These are phyloP conservation scores for Penicillium goetzii DNA, from an alignment of 495 filamentous ascomycete genomes.

Conservation along the genomic window DNA sequence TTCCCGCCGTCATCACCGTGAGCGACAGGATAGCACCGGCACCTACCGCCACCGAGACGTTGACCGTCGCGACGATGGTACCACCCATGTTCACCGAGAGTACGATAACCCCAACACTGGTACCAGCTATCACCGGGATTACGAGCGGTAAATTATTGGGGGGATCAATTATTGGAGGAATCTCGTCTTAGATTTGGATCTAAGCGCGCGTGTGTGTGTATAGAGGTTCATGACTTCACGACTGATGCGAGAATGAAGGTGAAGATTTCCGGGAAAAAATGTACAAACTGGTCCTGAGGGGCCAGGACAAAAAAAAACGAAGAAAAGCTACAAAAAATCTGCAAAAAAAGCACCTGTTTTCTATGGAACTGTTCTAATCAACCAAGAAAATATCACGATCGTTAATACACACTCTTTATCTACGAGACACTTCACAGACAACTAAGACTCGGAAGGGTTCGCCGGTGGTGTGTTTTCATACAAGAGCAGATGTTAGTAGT, in stretches of 20 bases:
- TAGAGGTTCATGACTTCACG: slow-evolving; percentile 6
- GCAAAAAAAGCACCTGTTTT: slow-evolving; percentile 1
- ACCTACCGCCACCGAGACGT: slow-evolving; percentile 43
- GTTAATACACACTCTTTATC: slow-evolving; percentile 6
- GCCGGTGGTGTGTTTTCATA: neutral
- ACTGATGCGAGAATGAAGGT: neutral
- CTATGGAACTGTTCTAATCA: neutral
- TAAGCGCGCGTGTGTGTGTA: slow-evolving; percentile 3
- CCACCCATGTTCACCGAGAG: slow-evolving; percentile 40
- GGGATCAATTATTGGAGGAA: neutral
- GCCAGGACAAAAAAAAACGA: neutral
- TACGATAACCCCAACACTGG: slow-evolving; percentile 47
- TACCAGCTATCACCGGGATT: slow-evolving; percentile 40
- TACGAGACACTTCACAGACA: neutral
- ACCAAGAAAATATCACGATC: slow-evolving; percentile 14
- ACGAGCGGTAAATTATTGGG: slow-evolving; percentile 27
- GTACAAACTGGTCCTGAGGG: neutral
- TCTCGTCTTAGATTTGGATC: neutral
- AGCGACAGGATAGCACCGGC: slow-evolving; percentile 36
- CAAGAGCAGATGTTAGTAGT: neutral
- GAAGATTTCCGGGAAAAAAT: neutral
- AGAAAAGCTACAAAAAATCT: neutral
- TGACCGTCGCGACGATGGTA: slow-evolving; percentile 39
- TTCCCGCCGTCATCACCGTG: slow-evolving; percentile 42
- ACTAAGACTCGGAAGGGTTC: neutral